These are phyloP conservation scores for Pyrenochaeta sp. DNA, from an alignment of 2,329 filamentous ascomycete genomes.

Conservation along the genomic window DNA sequence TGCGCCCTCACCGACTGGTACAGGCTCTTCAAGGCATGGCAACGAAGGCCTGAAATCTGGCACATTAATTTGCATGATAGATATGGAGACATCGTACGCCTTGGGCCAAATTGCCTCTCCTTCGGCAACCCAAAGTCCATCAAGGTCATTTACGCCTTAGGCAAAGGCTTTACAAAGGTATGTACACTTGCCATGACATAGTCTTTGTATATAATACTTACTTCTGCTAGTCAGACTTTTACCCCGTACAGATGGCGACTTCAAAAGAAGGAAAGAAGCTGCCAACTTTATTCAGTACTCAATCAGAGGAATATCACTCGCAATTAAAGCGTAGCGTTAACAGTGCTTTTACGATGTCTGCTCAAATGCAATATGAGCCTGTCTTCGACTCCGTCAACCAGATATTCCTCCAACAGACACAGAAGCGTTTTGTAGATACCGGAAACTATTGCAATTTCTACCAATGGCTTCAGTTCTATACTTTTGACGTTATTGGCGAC, in stretches of 20 bases:
- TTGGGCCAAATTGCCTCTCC: conserved; percentile 67
- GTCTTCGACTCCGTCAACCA: conserved; percentile 19
- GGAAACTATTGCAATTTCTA: conserved; percentile 1
- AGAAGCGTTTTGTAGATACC: background rate
- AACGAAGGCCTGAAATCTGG: conserved; percentile 59
- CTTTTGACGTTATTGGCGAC: conserved; percentile 12
- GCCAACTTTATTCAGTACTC: conserved; percentile 43
- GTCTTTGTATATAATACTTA: background rate
- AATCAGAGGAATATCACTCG: conserved; percentile 50
- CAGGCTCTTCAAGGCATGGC: conserved; percentile 71
- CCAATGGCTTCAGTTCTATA: conserved; percentile 8
- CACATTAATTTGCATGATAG: conserved; percentile 68
- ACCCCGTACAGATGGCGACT: conserved; percentile 29
- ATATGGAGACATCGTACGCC: conserved; percentile 76
- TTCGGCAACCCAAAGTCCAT: conserved; percentile 1
- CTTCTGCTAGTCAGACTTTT: conserved; percentile 48
- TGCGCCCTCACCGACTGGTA: conserved; percentile 68
- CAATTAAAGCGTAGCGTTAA: conserved; percentile 43
- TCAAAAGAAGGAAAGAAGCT: conserved; percentile 20
- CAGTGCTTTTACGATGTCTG: conserved; percentile 51
- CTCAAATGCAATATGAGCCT: conserved; percentile 29
- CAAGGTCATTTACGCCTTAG: conserved; percentile 4
- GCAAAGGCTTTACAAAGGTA: background rate
- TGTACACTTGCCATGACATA: background rate
- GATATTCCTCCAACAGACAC: conserved; percentile 3